Conservation (phyloP, 1,139 yeast species). For the Suhomyces maxii region DNA sequence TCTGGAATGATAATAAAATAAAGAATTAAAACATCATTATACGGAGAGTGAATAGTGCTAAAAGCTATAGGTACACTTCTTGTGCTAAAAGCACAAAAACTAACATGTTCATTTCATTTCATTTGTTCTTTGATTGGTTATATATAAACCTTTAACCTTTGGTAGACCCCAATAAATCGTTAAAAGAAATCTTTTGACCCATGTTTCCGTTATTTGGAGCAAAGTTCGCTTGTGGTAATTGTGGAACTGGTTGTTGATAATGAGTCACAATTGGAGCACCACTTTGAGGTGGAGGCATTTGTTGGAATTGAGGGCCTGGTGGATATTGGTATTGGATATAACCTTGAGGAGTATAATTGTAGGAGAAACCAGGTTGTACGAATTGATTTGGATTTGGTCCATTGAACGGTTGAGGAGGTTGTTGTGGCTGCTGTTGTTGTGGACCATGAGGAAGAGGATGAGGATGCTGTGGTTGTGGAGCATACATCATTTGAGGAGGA, state of each 20-base stretch:
- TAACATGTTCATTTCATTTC: too few relatives aligned
- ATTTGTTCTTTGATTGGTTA: too few relatives aligned
- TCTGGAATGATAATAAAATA: neutral
- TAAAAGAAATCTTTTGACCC: conserved; percentile 40
- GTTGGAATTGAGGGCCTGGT: conserved; percentile 10
- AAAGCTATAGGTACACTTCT: too few relatives aligned
- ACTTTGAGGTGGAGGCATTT: conserved; percentile 3
- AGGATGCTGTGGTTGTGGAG: conserved; percentile 7
- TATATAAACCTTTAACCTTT: conserved; percentile 16
- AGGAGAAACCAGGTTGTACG: conserved; percentile 31
- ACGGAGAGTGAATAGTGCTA: too few relatives aligned
- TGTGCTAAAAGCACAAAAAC: too few relatives aligned
- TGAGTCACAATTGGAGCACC: conserved; percentile 11
- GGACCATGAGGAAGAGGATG: neutral
- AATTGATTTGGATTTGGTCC: conserved; percentile 11
- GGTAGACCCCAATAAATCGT: conserved; percentile 42
- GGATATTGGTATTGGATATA: conserved; percentile 28
- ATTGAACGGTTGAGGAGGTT: neutral
- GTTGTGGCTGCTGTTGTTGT: conserved; percentile 4
- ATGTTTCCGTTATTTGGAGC: conserved; percentile 18
- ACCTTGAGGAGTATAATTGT: conserved; percentile 34
- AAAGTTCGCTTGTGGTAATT: neutral
- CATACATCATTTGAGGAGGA: conserved; percentile 9
- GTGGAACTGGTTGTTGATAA: conserved; percentile 13
- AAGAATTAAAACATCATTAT: neutral